Base-by-base conservation (phyloP, 1,139 yeast genomes). In the Pneumocystis sp. region DNA sequence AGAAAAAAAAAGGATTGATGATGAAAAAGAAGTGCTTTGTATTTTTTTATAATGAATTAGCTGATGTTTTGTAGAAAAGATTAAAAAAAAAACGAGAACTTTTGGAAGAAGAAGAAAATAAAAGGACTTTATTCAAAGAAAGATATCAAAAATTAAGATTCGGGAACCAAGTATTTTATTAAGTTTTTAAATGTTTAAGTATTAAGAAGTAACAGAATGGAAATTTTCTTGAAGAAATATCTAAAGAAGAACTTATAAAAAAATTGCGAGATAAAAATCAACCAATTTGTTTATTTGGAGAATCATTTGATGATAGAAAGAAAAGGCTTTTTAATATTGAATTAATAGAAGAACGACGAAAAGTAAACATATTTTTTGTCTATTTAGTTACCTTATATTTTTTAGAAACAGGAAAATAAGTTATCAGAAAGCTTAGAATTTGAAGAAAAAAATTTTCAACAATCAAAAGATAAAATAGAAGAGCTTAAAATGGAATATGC, bases 251-350 rank as follows among this genome's bases (percentile, higher is more conserved):
- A 25, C 85, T 86, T 8, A 76, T 79, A 64, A 67, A 68, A 7
- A 73, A 76, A 65, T 76, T 87, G 63, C 73, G 81, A 61, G 73
- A 73, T 37, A 70, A 83, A 21, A 69, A 65, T 6, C 72, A 71
- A 63, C 75, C 89, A 1, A 77, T 78, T 19, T 77, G 81, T 0
- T 69, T 75, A 19, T 79, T 78, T 68, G 85, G 83, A 0, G 95
- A 87, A 73, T 63, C 70, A 1, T 70, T 70, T 39, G 65, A 65
- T 19, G 70, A 67, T 2, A 67, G 71, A 39, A 62, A 66, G 25
- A 66, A 66, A n/a, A 68, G 76, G 19, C 67, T 74, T 25, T 66
- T 65, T 19, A 64, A 61, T 45, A 39, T 68, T 19, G 67, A 63
- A 44, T 34, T 61, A 21, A 57, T 45, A 59, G 59, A 60, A 61